Percentiles rank a stretch among this genome's conserved stretches.
Evolutionary conservation across 495 filamentous ascomycete genomes (phyloP).

Genomic region (Aspergillus baeticus): DNA sequence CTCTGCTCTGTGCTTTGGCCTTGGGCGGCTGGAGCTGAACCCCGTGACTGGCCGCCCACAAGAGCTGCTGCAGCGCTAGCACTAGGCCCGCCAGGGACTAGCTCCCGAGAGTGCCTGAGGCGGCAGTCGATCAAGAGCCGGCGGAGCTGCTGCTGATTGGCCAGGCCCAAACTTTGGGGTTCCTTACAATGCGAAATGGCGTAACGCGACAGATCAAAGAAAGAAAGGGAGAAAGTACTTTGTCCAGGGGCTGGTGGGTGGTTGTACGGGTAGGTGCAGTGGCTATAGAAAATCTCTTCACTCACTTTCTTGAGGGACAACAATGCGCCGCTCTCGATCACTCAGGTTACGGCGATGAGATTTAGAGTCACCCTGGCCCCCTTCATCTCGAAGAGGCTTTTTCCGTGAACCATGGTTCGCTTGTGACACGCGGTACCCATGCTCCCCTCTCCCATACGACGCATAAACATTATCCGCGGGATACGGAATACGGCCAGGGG

Average conservation of each 20-base stretch:
- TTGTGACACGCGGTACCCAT: conserved; percentile 20
- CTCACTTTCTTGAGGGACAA: conserved; percentile 35
- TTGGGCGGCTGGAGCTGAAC: conserved; percentile 28
- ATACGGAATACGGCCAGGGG: conserved; percentile 17
- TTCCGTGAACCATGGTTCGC: conserved; percentile 22
- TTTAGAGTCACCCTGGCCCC: conserved; percentile 20
- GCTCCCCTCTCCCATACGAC: conserved; percentile 21
- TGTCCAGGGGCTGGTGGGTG: not conserved
- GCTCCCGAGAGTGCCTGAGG: conserved; percentile 37
- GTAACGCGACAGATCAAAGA: conserved; percentile 22
- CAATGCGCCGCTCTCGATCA: conserved; percentile 17
- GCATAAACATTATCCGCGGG: conserved; percentile 19
- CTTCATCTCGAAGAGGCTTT: conserved; percentile 19
- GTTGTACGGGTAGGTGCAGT: not conserved
- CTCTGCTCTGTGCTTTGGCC: conserved; percentile 9
- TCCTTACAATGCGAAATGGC: conserved; percentile 12
- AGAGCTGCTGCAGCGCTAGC: conserved; percentile 32
- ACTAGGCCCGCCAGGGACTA: conserved; percentile 27
- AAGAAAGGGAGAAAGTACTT: not conserved
- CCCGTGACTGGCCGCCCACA: conserved; percentile 40
- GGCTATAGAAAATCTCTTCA: not conserved
- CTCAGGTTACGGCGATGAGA: conserved; percentile 18
- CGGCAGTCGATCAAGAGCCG: conserved; percentile 38
- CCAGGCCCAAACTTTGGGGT: conserved; percentile 17
- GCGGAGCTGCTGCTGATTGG: conserved; percentile 19